Evolutionary conservation across 352 stramenopile genomes (phyloP), one percentile per base, ranked within the genome.

Genomic region (Globisporangium viniferum): DNA sequence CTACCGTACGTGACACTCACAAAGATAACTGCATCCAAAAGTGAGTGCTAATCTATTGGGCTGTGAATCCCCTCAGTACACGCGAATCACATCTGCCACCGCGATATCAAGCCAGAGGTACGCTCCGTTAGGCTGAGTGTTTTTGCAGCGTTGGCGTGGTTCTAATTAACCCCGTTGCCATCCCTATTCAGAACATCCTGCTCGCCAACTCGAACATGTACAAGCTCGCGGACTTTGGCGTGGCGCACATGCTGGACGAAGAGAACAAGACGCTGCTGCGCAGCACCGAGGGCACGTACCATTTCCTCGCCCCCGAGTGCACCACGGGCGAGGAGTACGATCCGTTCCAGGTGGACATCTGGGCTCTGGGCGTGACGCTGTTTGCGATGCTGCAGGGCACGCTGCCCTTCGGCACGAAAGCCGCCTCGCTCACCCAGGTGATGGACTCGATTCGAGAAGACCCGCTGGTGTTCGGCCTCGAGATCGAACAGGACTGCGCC

Each of bases 241-340:
- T 91, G 33, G 85, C 86, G n/a, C 66, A 89, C 61, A 89, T 90
- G 72, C 76, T 82, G 7, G 73, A 81, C 39, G 69, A 75, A 3
- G 74, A 73, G 15, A 72, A 81, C 27, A 78, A 75, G 44, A 70
- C 74, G 31, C 62, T 67, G 41, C 74, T 96, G 31, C 86, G 84
- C 3, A 90, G 88, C 69, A 96, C 89, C 0, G 88, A 92, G 69
- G 89, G 89, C 53, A 95, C 89, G n/a, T 95, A 95, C 62, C 84
- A 93, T 66, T 97, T 95, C 49, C 76, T 95, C 7, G 88, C 82
- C 0, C 89, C 89, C 0, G 89, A 97, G 69, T 93, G 84, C 67
- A 93, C 88, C 4, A 90, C 77, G 0, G 88, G 87, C 4, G 72
- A 93, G 1, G 78, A 82, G 44, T 95, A 90, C 71, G 84, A 91